Percentiles rank a stretch among this genome's conserved stretches.
Conservation (phyloP, 2,329 filamentous ascomycete genomes). For the Boeremia exigua region DNA sequence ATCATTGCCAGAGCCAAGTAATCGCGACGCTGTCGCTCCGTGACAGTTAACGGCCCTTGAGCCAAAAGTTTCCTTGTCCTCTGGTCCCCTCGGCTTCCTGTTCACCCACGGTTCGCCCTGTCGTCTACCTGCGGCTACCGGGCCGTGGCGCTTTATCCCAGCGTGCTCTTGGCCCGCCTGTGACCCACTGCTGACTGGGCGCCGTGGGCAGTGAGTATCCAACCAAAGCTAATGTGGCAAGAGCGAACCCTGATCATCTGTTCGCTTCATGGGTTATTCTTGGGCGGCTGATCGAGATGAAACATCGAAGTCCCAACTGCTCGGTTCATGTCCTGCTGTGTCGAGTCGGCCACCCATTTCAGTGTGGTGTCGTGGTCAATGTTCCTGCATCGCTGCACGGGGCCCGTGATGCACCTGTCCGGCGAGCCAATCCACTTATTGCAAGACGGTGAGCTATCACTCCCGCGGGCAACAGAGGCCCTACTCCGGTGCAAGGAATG, state of each 20-base stretch:
- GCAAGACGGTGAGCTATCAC: conserved; percentile 26
- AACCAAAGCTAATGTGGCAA: conserved; percentile 31
- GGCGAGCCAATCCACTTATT: conserved; percentile 39
- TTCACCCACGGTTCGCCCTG: conserved; percentile 31
- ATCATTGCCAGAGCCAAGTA: conserved; percentile 23
- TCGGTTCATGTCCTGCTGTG: conserved; percentile 44
- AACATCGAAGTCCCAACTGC: conserved; percentile 45
- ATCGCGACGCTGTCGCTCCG: conserved; percentile 28
- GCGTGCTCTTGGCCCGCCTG: conserved; percentile 31
- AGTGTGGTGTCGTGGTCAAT: conserved; percentile 48
- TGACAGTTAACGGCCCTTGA: conserved; percentile 46
- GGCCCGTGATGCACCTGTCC: conserved; percentile 41
- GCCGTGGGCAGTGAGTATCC: conserved; percentile 32
- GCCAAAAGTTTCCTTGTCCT: conserved; percentile 21
- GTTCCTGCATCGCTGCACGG: conserved; percentile 52
- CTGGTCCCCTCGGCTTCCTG: conserved; percentile 22
- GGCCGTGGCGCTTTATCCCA: conserved; percentile 41
- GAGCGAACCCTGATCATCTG: conserved; percentile 45
- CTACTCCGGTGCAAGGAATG: conserved; percentile 49
- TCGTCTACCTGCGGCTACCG: conserved; percentile 39
- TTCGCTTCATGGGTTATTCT: conserved; percentile 47
- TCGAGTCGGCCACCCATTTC: conserved; percentile 42
- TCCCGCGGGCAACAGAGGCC: conserved; percentile 32
- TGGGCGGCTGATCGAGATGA: conserved; percentile 47
- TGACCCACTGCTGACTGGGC: conserved; percentile 36